Conservation (phyloP, 1,139 yeast genomes). For the Suhomyces choctaworum region DNA sequence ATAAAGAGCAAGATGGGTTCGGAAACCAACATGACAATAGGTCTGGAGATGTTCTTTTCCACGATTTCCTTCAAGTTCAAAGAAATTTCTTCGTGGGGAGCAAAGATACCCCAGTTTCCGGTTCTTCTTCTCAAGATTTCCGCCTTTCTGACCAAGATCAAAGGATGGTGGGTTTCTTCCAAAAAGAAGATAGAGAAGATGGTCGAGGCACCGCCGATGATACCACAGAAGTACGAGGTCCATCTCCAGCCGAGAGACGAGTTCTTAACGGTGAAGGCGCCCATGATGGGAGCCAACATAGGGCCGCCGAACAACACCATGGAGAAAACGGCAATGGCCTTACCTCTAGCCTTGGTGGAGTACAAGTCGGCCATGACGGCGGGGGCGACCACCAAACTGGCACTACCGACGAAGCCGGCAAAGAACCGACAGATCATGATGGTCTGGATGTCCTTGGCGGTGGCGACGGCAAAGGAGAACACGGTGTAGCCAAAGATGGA, state of each 20-base stretch:
- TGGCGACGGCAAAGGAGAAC: constrained; percentile 71
- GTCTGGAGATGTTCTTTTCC: constrained; percentile 70
- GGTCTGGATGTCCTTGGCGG: constrained; percentile 73
- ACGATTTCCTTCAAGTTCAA: constrained; percentile 63
- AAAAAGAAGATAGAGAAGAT: constrained; percentile 31
- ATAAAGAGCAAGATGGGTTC: constrained; percentile 75
- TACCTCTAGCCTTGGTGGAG: constrained; percentile 61
- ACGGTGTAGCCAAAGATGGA: constrained; percentile 57
- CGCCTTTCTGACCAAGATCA: constrained; percentile 62
- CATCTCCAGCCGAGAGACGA: constrained; percentile 55
- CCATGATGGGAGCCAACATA: constrained; percentile 65
- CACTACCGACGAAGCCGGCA: constrained; percentile 75
- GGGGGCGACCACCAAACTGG: constrained; percentile 80
- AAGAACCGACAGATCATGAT: constrained; percentile 72
- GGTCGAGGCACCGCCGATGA: constrained; percentile 42
- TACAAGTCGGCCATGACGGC: constrained; percentile 81
- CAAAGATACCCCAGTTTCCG: constrained; percentile 77
- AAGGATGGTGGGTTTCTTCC: constrained; percentile 52
- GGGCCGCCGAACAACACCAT: constrained; percentile 77
- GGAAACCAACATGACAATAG: constrained; percentile 61
- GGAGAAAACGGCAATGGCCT: constrained; percentile 64
- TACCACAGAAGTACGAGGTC: constrained; percentile 56
- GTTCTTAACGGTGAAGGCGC: constrained; percentile 22
- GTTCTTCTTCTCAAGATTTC: constrained; percentile 55
- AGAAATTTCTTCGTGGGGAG: constrained; percentile 75